Conservation (phyloP, 176 grass and related monocot genomes). For the Carex myosuroides region DNA sequence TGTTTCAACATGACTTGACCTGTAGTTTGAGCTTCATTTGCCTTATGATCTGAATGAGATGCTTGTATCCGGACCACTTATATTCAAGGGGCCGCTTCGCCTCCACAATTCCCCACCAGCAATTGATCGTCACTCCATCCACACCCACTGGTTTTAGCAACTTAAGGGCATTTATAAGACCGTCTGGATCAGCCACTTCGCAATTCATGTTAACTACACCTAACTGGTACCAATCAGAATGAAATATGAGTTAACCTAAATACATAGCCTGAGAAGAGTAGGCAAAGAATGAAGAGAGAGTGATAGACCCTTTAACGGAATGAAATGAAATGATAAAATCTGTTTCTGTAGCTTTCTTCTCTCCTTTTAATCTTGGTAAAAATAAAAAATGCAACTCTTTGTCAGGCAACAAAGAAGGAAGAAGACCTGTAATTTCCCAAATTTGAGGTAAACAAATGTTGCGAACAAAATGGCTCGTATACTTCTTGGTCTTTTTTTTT, state of each 20-base stretch:
- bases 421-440: not conserved
- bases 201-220: constrained; percentile 44
- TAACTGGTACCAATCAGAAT: constrained; percentile 30
- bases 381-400: not conserved
- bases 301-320: not conserved
- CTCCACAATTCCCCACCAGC: constrained; percentile 95
- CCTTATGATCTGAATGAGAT: constrained; percentile 60
- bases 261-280: not conserved
- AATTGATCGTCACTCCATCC: constrained; percentile 85
- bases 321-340: not conserved
- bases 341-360: not conserved
- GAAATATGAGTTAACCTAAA: not conserved
- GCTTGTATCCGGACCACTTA: constrained; percentile 71
- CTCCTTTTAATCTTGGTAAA: not conserved
- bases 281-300: not conserved
- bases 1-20: constrained; percentile 29
- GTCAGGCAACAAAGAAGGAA: not conserved
- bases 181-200: constrained; percentile 57
- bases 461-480: not conserved
- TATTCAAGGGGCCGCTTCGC: constrained; percentile 53
- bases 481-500: not conserved
- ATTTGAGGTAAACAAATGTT: not conserved
- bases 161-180: constrained; percentile 50
- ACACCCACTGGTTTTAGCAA: constrained; percentile 57
- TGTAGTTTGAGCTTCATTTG: constrained; percentile 80